Evolutionary conservation across 2,329 filamentous ascomycete genomes (phyloP), one percentile per base, ranked within the genome.

Genomic region (Arachnopeziza araneosa): DNA sequence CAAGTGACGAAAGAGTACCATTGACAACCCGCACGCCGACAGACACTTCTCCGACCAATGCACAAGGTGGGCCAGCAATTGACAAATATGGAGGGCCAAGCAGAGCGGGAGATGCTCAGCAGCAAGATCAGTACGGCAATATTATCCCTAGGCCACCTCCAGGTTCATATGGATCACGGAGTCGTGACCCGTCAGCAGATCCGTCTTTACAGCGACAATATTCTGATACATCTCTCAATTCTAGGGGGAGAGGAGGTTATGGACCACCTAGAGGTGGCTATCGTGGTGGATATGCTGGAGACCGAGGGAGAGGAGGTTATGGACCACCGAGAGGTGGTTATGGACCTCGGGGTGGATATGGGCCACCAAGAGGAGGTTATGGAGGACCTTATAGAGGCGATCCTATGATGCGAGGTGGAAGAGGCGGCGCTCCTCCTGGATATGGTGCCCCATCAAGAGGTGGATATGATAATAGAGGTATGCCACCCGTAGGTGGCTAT

Each of bases 1-100:
- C 78, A 64, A 86, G 83, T 69, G 89, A 92, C 65, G 89, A 92
- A 71, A 82, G 82, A 58, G 82, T 88, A 19, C 89, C 89, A 0
- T 75, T 92, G 60, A 93, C 89, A 4, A 78, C 57, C 8, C 78
- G 81, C 55, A 86, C 84, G 58, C 84, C 86, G 2, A 83, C 83
- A 21, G 80, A 87, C 49, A 78, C 79, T 66, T 83, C 81, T 2
- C 80, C 79, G 22, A 81, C 77, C 64, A 65, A 63, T 58, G 51
- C 56, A 24, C 55, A 63, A 26, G 58, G 54, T 53, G 57, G 51
- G 26, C 49, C 54, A 50, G 60, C 54, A 36, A 62, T 54, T 50
- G 63, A 65, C 32, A 59, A 56, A 61, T 67, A 66, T 58, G 66
- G 64, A 44, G 57, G 36, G 54, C 60, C 62, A 48, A 61, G 59